Conservation (phyloP, 768 basidiomycete genomes). For the Mycena epipterygia region DNA sequence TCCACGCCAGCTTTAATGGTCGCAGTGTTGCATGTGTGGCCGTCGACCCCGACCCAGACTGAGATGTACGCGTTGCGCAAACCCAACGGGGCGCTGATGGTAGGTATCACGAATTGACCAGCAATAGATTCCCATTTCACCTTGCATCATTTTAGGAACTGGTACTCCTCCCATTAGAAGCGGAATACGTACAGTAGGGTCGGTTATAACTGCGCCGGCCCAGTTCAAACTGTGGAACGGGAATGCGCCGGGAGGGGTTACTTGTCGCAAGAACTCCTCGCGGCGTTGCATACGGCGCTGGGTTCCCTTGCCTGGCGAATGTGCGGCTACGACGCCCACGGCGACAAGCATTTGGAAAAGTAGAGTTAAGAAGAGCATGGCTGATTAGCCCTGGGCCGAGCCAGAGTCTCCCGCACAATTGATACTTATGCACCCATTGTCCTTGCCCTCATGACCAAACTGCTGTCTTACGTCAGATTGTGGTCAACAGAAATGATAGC, state of each 20-base stretch:
- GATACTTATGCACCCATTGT: background rate
- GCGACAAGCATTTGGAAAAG: background rate
- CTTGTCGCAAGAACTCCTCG: background rate
- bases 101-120: background rate
- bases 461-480: too few relatives aligned
- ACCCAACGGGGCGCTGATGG: background rate
- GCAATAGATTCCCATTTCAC: constrained; percentile 1
- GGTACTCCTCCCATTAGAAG: background rate
- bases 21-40: constrained; percentile 4
- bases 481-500: too few relatives aligned
- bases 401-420: background rate
- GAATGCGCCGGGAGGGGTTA: background rate
- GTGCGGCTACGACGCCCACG: background rate
- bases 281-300: background rate
- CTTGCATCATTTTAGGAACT: background rate
- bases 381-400: background rate
- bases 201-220: constrained; percentile 15
- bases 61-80: constrained; percentile 17
- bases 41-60: constrained; percentile 10
- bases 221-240: constrained; percentile 12
- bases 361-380: background rate
- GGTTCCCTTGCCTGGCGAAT: background rate
- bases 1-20: background rate
- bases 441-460: background rate
- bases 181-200: background rate